A percentile compares a stretch with the other conserved stretches of the same genome.
Evolutionary conservation across 164 flowering plant species (phyloP).

Genomic region (Annona squamosa): DNA sequence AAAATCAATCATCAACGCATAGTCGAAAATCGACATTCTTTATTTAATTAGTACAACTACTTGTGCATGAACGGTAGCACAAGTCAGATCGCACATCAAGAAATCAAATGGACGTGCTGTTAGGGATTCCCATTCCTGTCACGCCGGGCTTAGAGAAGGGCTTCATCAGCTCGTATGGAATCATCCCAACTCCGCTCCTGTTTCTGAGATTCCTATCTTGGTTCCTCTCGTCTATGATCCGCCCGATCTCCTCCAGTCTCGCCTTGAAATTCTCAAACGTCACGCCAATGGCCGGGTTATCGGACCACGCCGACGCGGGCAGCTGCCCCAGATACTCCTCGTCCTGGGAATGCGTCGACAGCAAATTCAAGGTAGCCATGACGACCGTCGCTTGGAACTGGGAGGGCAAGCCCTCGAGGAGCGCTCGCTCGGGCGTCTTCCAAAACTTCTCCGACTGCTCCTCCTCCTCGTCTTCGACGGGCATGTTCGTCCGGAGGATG

Average conservation of each 20-base stretch:
- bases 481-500: constrained; percentile 16
- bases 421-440: constrained; percentile 20
- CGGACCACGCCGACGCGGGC: constrained; percentile 25
- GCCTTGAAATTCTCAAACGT: constrained; percentile 25
- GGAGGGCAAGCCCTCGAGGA: constrained; percentile 25
- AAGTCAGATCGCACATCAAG: too few species aligned
- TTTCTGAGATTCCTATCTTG: constrained; percentile 19
- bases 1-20: too few species aligned
- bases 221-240: constrained; percentile 32
- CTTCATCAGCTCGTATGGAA: constrained; percentile 35
- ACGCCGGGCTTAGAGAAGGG: constrained; percentile 30
- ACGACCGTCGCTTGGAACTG: constrained; percentile 32
- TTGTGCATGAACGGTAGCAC: too few species aligned
- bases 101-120: constrained; percentile 26
- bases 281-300: constrained; percentile 14
- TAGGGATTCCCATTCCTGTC: constrained; percentile 24
- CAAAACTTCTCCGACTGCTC: constrained; percentile 12
- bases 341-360: constrained; percentile 36
- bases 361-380: constrained; percentile 30
- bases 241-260: constrained; percentile 28
- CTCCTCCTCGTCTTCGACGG: constrained; percentile 15
- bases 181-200: constrained; percentile 33
- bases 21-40: too few species aligned
- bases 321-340: constrained; percentile 34
- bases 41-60: too few species aligned